Percentiles rank a stretch among this genome's conserved stretches.
phyloP scores from a whole-genome alignment of 2,329 filamentous ascomycete species.

The Exophiala xenobiotica region DNA sequence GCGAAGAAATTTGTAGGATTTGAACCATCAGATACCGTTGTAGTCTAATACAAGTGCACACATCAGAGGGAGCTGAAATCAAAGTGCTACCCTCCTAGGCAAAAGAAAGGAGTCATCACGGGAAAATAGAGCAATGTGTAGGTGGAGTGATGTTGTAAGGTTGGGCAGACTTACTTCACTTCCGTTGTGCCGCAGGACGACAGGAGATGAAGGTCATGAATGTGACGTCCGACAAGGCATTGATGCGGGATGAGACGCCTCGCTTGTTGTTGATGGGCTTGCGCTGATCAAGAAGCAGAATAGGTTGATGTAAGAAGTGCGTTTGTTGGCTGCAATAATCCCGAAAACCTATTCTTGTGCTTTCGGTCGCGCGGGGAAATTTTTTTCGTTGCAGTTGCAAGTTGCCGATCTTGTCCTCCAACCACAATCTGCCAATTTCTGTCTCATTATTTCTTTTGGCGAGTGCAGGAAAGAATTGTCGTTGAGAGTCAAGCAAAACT shows the following conservation, averaged over 20 bases:
- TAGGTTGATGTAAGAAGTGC: slow-evolving; percentile 1
- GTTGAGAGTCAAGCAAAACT: background rate
- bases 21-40: slow-evolving; percentile 83
- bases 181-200: slow-evolving; percentile 17
- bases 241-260: background rate
- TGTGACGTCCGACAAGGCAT: background rate
- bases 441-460: background rate
- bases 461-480: background rate
- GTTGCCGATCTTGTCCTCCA: slow-evolving; percentile 20
- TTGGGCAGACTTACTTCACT: slow-evolving; percentile 26
- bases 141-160: slow-evolving; percentile 21
- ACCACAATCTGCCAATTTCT: slow-evolving; percentile 20
- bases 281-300: background rate
- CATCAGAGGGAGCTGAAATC: slow-evolving; percentile 54
- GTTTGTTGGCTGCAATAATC: slow-evolving; percentile 1
- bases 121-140: slow-evolving; percentile 33
- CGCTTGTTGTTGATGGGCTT: background rate
- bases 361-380: slow-evolving; percentile 12
- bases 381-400: slow-evolving; percentile 5
- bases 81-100: slow-evolving; percentile 51
- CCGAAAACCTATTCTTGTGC: background rate
- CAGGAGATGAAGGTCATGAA: slow-evolving; percentile 6
- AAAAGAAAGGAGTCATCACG: slow-evolving; percentile 48
- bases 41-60: slow-evolving; percentile 74
- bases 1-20: slow-evolving; percentile 1